Base-by-base conservation (phyloP, 805 yeast species). In the Teunomyces pallodes region DNA sequence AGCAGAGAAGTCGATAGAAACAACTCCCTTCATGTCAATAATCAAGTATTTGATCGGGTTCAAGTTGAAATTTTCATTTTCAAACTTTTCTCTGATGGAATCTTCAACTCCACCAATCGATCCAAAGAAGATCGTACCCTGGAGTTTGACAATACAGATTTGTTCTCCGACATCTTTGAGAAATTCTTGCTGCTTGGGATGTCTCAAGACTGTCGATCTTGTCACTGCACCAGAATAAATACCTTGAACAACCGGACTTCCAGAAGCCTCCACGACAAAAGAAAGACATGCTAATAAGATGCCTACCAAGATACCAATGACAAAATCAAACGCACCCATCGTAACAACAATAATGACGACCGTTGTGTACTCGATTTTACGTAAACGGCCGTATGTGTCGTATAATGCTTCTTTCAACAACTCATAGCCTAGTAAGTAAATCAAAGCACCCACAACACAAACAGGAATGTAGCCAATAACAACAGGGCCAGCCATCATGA, bases 321-420 rank as follows among this genome's bases (percentile, higher is more conserved):
- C 98, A 64, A 94, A 94, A 69, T 94, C 99, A 79, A 89, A 86
- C 1, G 87, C 84, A 3, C 98, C 98, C 98, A 94, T 94, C 0
- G 91, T 85, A 28, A 90, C 69, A n/a, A 95, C 96, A 56, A 94
- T 94, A 6, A 86, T 82, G 8, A 87, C 65, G 49, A 94, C 86
- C 2, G 99, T 94, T 29, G 80, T 56, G 63, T 94, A 94, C 65
- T 94, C 99, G 56, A 88, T 86, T 20, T 66, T 74, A 32, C 83
- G 76, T 42, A 92, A 77, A 53, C 85, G 80, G 3, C 92, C 94
- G 67, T 79, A 77, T 0, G 98, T 90, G 64, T 94, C 98, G 56
- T 79, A 81, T 6, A 94, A 60, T 0, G 97, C 88, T 65, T 94
- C 99, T 47, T 86, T 83, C 54, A 94, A 65, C 46, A 94, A 72